Conservation (phyloP, 805 yeast genomes). For the Spathaspora arborariae region DNA sequence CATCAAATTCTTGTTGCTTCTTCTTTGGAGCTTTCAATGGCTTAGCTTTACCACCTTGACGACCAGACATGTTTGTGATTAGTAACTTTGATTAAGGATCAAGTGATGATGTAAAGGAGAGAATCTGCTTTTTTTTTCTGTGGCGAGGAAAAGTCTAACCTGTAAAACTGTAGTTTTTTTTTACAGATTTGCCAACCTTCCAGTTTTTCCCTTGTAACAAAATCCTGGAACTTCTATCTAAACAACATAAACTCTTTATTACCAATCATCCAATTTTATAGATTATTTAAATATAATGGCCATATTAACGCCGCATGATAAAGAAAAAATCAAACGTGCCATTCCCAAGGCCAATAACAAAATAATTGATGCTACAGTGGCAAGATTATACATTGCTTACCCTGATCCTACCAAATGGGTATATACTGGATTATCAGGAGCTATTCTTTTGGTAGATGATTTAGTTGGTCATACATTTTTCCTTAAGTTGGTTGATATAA, state of each 20-base stretch:
- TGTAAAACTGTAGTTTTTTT: not conserved
- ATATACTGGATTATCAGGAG: conserved; percentile 87
- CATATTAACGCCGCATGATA: conserved; percentile 52
- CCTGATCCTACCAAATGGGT: conserved; percentile 82
- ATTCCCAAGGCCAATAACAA: conserved; percentile 87
- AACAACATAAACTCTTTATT: not conserved
- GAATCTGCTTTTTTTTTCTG: not conserved
- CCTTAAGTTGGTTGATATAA: conserved; percentile 81
- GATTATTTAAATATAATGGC: conserved; percentile 22
- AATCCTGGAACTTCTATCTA: not conserved
- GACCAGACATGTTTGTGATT: conserved; percentile 67
- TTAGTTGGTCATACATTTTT: conserved; percentile 92
- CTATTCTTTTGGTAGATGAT: conserved; percentile 84
- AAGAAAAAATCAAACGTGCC: conserved; percentile 84
- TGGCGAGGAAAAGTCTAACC: not conserved
- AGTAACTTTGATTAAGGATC: not conserved
- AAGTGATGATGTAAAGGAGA: not conserved
- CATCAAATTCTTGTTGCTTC: conserved; percentile 70
- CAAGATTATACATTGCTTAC: conserved; percentile 82
- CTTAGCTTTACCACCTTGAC: conserved; percentile 97
- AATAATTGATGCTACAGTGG: conserved; percentile 85
- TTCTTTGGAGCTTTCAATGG: conserved; percentile 87
- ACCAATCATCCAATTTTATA: not conserved
- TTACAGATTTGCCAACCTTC: not conserved
- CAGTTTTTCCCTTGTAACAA: not conserved